Evolutionary conservation across 768 basidiomycete genomes (phyloP), one percentile per base, ranked within the genome.

Genomic region (Leccinum truebloodii): DNA sequence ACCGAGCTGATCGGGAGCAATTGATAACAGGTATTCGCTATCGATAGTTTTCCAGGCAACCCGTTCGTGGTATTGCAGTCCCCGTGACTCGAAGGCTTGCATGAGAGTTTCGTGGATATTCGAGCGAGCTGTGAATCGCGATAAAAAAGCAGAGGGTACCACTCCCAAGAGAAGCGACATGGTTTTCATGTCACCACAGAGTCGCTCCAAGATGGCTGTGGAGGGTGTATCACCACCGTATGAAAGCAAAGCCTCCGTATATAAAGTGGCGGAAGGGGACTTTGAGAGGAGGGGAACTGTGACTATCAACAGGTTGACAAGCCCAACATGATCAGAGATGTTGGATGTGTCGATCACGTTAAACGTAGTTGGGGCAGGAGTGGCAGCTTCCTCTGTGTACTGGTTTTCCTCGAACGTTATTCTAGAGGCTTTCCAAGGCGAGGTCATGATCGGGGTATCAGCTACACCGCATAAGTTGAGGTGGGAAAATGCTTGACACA

Each of bases 271-370:
- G 2, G 62, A 69, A 48, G 66, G 65, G 20, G 66, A 63, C 48
- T 58, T 55, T 30, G 55, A 52, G 46, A 76, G 72, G 39, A 74
- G 49, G 10, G 71, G 73, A 44, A 52, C 24, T 10, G 69, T 56
- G 44, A 50, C 66, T 16, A 65, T 52, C 39, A 74, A 55, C 4
- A 74, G 35, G 41, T 74, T 74, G 30, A 75, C 46, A 26, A 74
- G 59, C 5, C 73, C 75, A 5, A 72, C 54, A 41, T 76, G 63
- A 52, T 75, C 73, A 32, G 65, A 64, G 20, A 75, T 10, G 30
- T 75, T 76, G 34, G 75, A 74, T 13, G 73, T 73, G 48, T 74
- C 65, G 39, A 74, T 75, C 44, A 76, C 72, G 26, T 76, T 69
- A 58, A 74, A 76, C 16, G 28, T 58, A 8, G 66, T 65, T 10